Percentiles rank a stretch among this genome's conserved stretches.
Conservation (phyloP, 805 yeast genomes). For the Yarrowia yakushimensis region DNA sequence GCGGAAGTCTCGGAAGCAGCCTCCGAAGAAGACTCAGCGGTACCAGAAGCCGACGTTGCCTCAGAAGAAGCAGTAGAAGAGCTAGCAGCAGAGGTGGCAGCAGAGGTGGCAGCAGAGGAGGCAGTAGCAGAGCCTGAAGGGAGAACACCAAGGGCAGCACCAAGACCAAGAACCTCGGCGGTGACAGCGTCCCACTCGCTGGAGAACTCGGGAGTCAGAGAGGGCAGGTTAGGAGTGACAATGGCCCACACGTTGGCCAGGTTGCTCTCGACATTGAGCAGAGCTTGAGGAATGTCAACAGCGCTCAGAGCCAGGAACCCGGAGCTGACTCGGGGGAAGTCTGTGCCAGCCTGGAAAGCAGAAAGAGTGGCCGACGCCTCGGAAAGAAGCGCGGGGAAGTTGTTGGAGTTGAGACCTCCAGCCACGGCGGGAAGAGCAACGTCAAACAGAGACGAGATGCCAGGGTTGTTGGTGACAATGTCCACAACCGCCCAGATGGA, state of each 20-base stretch:
- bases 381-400: not conserved
- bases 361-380: not conserved
- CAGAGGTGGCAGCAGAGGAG: not conserved
- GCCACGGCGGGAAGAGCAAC: not conserved
- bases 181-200: constrained; percentile 9
- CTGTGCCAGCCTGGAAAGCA: not conserved
- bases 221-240: not conserved
- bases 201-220: constrained; percentile 3
- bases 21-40: not conserved
- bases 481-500: constrained; percentile 1
- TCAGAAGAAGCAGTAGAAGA: not conserved
- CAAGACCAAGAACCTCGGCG: not conserved
- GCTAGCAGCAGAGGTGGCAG: not conserved
- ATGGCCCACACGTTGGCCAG: not conserved
- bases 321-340: not conserved
- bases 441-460: not conserved
- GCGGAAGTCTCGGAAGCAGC: not conserved
- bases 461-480: not conserved
- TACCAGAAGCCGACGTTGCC: no score
- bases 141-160: not conserved
- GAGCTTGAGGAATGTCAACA: constrained; percentile 3
- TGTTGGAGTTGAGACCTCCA: constrained; percentile 1
- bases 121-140: not conserved
- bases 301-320: not conserved
- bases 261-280: not conserved